A percentile compares a stretch with the other conserved stretches of the same genome.
phyloP scores from a whole-genome alignment of 2,329 filamentous ascomycete genomes.

The Fusarium gaditjirri region DNA sequence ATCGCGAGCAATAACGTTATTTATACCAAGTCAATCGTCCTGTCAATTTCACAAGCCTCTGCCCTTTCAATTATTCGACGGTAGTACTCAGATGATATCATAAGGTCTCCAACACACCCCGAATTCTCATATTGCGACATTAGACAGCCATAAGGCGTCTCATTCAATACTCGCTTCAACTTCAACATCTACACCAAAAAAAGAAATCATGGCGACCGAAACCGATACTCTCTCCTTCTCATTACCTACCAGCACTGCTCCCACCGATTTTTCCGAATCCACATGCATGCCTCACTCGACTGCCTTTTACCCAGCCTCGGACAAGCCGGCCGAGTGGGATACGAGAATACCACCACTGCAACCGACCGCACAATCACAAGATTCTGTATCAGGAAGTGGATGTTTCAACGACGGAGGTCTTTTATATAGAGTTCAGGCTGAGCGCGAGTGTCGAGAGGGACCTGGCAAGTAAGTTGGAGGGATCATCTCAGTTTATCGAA shows the following conservation, averaged over 20 bases:
- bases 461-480: constrained; percentile 42
- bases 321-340: constrained; percentile 46
- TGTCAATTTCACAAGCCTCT: not conserved
- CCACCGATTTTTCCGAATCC: constrained; percentile 46
- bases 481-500: not conserved
- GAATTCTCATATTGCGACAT: not conserved
- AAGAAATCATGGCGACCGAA: constrained; percentile 46
- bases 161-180: not conserved
- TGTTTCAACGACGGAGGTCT: constrained; percentile 44
- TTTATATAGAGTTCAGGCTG: constrained; percentile 42
- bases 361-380: constrained; percentile 19
- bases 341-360: constrained; percentile 40
- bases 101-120: not conserved
- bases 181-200: not conserved
- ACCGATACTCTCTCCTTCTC: constrained; percentile 49
- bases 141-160: constrained; percentile 23
- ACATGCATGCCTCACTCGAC: constrained; percentile 40
- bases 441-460: constrained; percentile 43
- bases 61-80: not conserved
- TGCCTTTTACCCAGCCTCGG: constrained; percentile 28
- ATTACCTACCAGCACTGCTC: constrained; percentile 47
- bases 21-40: not conserved
- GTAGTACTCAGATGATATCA: constrained; percentile 25
- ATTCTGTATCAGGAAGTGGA: constrained; percentile 15
- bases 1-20: not conserved